Base-by-base conservation (phyloP, 1,284 basidiomycete genomes). In the Sphaerobolus stellatus region DNA sequence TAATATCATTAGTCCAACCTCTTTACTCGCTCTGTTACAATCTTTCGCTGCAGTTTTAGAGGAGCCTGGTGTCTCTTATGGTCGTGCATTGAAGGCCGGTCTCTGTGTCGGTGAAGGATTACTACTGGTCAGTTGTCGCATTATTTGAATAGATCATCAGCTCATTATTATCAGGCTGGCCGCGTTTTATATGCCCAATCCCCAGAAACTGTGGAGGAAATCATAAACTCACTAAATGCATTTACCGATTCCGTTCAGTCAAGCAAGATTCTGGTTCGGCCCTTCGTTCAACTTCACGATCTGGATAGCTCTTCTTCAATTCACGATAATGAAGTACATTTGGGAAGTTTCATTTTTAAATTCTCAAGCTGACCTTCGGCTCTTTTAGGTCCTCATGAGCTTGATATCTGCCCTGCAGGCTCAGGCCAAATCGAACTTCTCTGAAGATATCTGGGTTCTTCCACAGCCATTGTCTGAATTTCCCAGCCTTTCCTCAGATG, bases 11-110 rank as follows among this genome's bases (percentile, higher is more conserved):
- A 83, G 88, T 2, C 70, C 84, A 0, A 78, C 84, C 14, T 94
- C 92, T 3, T 79, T 97, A 74, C 76, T 88, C 44, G 78, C 83
- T 6, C 81, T 94, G 11, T 78, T 96, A 25, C 83, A 86, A 58
- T 88, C 91, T 0, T 91, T 96, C 62, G 84, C 87, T 3, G 79
- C 86, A 1, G 94, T 96, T 2, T 73, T 97, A 25, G 90, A 94
- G 61, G 94, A 96, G 67, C 92, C 95, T 59, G 91, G 90, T 45
- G 92, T 93, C 2, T 92, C 92, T 5, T 86, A 92, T 58, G 86
- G 86, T 29, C 81, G 94, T 18, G 92, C 90, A 0, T 90, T 94
- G 67, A 81, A 86, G 46, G 92, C 92, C 0, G 89, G 90, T 1
- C 71, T 93, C 20, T 94, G 91, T 69, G 92, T 94, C 18, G 88